Conservation (phyloP, 345 rosid genomes). For the Noccaea caerulescens region DNA sequence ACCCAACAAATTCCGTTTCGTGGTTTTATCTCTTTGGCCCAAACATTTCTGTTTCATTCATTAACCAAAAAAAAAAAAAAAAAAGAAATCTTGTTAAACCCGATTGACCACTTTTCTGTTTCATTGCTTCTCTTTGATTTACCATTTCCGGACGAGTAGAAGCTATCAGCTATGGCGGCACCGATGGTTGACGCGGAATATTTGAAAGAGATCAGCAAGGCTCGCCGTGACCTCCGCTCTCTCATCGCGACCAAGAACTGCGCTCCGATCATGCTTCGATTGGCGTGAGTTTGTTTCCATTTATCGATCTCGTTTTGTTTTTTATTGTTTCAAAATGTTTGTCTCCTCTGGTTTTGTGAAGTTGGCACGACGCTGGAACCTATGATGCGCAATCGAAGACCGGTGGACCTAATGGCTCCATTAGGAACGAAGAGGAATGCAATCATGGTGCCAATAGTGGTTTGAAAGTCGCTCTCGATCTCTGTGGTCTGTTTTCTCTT, state of each 20-base stretch:
- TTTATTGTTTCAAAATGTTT: not conserved
- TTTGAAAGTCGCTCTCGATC: conserved; percentile 74
- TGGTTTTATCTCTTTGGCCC: conserved; percentile 40
- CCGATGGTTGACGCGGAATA: conserved; percentile 81
- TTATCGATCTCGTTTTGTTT: conserved; percentile 13
- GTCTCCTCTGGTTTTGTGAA: conserved; percentile 36
- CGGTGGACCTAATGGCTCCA: conserved; percentile 92
- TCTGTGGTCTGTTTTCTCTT: conserved; percentile 61
- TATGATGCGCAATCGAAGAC: conserved; percentile 79
- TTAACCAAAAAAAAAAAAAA: not conserved
- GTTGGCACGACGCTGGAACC: conserved; percentile 99
- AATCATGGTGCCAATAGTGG: conserved; percentile 79
- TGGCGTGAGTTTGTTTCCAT: conserved; percentile 60
- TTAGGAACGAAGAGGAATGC: conserved; percentile 80
- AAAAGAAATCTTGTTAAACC: not conserved
- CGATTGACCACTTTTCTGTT: conserved; percentile 18
- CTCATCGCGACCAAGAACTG: conserved; percentile 82
- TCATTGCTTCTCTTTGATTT: not conserved
- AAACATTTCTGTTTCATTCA: conserved; percentile 6
- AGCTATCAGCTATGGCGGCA: conserved; percentile 58
- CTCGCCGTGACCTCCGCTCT: conserved; percentile 93
- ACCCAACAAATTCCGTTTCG: conserved; percentile 28
- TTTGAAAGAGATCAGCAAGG: conserved; percentile 80
- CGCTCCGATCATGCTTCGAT: conserved; percentile 96
- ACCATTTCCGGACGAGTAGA: not conserved